phyloP scores from a whole-genome alignment of 768 basidiomycete genomes.

The Scleroderma citrinum region DNA sequence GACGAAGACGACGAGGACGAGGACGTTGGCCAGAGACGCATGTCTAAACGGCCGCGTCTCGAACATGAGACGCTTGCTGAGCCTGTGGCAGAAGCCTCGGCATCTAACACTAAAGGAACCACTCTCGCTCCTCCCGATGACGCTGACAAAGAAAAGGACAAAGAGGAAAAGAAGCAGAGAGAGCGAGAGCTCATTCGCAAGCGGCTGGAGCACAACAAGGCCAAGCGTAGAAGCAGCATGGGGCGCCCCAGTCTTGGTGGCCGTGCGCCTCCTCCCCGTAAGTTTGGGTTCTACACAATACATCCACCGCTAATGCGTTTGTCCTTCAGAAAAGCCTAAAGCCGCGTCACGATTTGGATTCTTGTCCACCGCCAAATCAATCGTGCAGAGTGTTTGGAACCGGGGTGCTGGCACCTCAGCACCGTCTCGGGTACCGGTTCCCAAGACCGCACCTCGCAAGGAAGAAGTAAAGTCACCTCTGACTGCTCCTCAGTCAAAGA shows the following conservation, averaged over 20 bases:
- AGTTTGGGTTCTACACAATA: constrained; percentile 14
- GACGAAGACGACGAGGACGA: constrained; percentile 45
- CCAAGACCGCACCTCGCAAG: constrained; percentile 19
- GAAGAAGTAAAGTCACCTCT: constrained; percentile 9
- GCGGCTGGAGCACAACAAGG: constrained; percentile 61
- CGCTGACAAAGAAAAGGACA: constrained; percentile 10
- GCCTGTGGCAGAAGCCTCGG: constrained; percentile 11
- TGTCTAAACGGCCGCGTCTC: constrained; percentile 41
- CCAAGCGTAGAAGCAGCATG: constrained; percentile 64
- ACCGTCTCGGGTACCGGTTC: constrained; percentile 20
- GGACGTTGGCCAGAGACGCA: constrained; percentile 31
- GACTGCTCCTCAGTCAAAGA: constrained; percentile 12
- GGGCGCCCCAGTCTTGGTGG: constrained; percentile 39
- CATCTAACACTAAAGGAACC: constrained; percentile 31
- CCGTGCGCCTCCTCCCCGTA: constrained; percentile 36
- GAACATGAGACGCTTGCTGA: constrained; percentile 28
- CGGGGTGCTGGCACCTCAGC: constrained; percentile 35
- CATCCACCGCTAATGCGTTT: constrained; percentile 6
- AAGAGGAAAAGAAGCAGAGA: constrained; percentile 30
- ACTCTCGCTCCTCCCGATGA: constrained; percentile 18
- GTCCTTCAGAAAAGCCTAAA: constrained; percentile 32
- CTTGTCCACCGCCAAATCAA: constrained; percentile 59
- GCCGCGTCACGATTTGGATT: constrained; percentile 58
- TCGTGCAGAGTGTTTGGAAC: constrained; percentile 73
- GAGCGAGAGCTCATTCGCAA: constrained; percentile 56